Conservation (phyloP, 495 filamentous ascomycete genomes). For the Elasticomyces elasticus region DNA sequence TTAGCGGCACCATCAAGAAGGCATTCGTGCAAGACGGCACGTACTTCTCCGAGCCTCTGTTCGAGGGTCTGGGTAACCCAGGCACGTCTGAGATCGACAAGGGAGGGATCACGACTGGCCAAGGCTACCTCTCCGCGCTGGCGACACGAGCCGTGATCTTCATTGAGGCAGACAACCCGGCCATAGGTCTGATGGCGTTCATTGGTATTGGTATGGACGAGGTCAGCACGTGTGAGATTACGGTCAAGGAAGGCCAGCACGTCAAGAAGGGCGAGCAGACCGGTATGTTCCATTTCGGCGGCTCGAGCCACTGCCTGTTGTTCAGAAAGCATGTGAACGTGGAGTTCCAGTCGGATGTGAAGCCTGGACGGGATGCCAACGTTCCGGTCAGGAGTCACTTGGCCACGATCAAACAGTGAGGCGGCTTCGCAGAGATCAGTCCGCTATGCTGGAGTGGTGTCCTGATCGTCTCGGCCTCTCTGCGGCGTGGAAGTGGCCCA, state of each 20-base stretch:
- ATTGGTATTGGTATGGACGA: constrained; percentile 63
- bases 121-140: constrained; percentile 51
- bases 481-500: too few species aligned
- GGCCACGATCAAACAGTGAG: constrained; percentile 33
- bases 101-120: constrained; percentile 38
- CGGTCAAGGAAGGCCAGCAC: constrained; percentile 48
- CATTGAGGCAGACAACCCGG: constrained; percentile 56
- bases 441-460: too few species aligned
- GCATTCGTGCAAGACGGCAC: constrained; percentile 40
- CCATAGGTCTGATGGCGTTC: constrained; percentile 56
- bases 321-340: constrained; percentile 36
- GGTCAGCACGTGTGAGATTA: constrained; percentile 58
- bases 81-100: constrained; percentile 35
- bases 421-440: background rate
- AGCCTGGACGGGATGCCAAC: constrained; percentile 40
- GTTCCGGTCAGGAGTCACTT: constrained; percentile 47
- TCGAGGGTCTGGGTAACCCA: constrained; percentile 39
- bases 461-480: too few species aligned
- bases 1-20: constrained; percentile 24
- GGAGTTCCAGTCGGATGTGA: constrained; percentile 34
- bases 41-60: constrained; percentile 57
- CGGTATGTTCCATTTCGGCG: constrained; percentile 70
- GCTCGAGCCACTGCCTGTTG: constrained; percentile 53
- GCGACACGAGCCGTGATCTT: constrained; percentile 56
- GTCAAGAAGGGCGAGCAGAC: constrained; percentile 56